phyloP scores from a whole-genome alignment of 2,329 filamentous ascomycete genomes.

The Colletotrichum sp. region DNA sequence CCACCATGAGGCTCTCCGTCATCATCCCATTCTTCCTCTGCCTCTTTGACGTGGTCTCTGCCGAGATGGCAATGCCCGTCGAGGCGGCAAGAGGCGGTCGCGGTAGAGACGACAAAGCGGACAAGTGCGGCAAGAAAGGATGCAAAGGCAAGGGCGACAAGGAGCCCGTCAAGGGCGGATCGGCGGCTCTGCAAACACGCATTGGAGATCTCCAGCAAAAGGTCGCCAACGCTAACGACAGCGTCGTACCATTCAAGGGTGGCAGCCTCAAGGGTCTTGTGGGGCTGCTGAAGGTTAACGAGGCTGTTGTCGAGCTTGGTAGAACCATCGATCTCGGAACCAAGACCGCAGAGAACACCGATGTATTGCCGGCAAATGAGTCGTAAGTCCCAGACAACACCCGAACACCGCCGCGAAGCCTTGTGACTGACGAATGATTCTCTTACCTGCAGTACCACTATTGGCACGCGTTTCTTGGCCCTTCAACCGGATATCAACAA shows the following conservation, averaged over 20 bases:
- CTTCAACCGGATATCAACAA: conserved; percentile 7
- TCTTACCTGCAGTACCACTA: neutral
- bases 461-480: neutral
- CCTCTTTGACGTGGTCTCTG: neutral
- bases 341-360: neutral
- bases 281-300: conserved; percentile 13
- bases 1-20: neutral
- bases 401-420: neutral
- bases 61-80: neutral
- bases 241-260: conserved; percentile 6
- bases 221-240: neutral
- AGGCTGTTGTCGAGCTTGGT: conserved; percentile 3
- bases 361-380: neutral
- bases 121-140: neutral
- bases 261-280: neutral
- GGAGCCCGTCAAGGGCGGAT: neutral
- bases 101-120: neutral
- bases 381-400: neutral
- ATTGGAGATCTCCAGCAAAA: neutral
- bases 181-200: neutral
- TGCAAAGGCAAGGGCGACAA: conserved; percentile 1
- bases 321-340: neutral
- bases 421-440: neutral
- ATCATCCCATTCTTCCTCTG: neutral
- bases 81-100: neutral